These are phyloP conservation scores for Calendula officinalis DNA, from an alignment of 129 eudicot genomes.

Conservation along the genomic window DNA sequence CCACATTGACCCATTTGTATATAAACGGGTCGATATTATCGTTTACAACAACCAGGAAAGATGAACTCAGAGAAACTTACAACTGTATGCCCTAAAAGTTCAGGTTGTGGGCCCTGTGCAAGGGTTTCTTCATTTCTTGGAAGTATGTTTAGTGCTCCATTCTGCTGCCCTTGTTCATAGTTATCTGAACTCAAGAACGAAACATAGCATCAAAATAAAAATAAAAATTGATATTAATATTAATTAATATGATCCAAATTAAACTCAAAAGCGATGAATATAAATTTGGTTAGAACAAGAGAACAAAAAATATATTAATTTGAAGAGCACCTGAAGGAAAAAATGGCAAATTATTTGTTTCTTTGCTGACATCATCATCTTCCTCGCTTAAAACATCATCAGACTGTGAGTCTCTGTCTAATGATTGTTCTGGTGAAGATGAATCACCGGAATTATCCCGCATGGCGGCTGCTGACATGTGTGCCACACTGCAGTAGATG, in stretches of 20 bases:
- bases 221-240: background rate
- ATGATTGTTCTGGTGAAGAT: constrained; percentile 66
- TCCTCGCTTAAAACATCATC: constrained; percentile 64
- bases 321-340: constrained; percentile 42
- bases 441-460: constrained; percentile 62
- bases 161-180: constrained; percentile 39
- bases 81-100: constrained; percentile 73
- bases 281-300: background rate
- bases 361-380: constrained; percentile 59
- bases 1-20: constrained; percentile 9
- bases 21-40: background rate
- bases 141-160: constrained; percentile 39
- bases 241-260: background rate
- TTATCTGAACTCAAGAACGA: constrained; percentile 40
- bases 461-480: constrained; percentile 36
- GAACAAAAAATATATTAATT: background rate
- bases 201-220: background rate
- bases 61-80: constrained; percentile 66
- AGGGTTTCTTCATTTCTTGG: constrained; percentile 44
- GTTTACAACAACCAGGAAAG: background rate
- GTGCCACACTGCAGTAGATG: constrained; percentile 38
- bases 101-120: constrained; percentile 62
- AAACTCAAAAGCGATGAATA: background rate
- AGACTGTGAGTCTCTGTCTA: constrained; percentile 63
- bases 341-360: constrained; percentile 37